Evolutionary conservation across 2,329 filamentous ascomycete species (phyloP).

Genomic region (Thelonectria rubi): DNA sequence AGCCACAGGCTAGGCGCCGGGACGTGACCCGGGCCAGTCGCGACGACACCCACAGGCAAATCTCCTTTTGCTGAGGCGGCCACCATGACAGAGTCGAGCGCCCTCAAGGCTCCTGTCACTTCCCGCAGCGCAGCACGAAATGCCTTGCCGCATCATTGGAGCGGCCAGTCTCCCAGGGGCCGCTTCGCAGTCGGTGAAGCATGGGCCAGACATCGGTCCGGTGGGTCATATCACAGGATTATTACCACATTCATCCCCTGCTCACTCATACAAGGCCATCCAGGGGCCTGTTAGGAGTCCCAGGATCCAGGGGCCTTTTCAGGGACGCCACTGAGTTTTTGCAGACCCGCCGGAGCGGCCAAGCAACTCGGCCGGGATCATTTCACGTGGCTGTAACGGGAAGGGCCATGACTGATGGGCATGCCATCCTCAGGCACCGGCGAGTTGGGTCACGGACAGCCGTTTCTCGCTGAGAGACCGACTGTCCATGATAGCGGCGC

Average conservation of each 20-base stretch:
- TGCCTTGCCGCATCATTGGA: background rate
- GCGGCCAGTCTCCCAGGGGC: background rate
- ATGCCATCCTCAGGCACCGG: background rate
- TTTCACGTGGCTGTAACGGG: conserved; percentile 39
- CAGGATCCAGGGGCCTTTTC: conserved; percentile 28
- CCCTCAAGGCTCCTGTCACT: background rate
- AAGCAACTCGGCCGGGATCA: conserved; percentile 36
- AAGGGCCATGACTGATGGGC: conserved; percentile 30
- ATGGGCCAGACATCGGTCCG: conserved; percentile 11
- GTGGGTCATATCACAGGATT: conserved; percentile 21
- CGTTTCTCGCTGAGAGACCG: background rate
- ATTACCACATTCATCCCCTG: conserved; percentile 16
- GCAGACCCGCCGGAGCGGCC: conserved; percentile 19
- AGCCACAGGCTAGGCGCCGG: conserved; percentile 2
- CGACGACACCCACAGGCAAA: background rate
- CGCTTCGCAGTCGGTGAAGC: conserved; percentile 17
- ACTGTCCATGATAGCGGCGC: background rate
- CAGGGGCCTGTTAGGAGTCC: conserved; percentile 20
- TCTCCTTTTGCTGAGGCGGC: background rate
- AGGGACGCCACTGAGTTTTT: conserved; percentile 18
- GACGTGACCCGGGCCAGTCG: conserved; percentile 3
- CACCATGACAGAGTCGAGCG: background rate
- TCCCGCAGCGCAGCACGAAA: background rate
- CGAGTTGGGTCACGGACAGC: background rate
- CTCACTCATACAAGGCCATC: conserved; percentile 1